Conservation (phyloP, 768 basidiomycete species). For the Candolleomyces aberdarensis region DNA sequence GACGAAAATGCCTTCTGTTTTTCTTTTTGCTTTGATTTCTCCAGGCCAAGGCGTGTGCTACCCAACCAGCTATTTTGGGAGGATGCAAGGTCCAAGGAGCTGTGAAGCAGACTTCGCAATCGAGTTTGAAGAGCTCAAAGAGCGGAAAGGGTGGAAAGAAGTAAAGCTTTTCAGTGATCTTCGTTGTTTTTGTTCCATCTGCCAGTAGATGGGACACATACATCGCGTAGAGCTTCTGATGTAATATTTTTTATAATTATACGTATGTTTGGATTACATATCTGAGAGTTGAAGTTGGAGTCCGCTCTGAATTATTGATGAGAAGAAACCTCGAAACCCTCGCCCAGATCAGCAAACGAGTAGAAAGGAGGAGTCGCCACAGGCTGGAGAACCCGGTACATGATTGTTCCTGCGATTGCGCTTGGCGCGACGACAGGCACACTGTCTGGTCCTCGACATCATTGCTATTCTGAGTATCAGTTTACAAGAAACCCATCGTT, state of each 20-base stretch:
- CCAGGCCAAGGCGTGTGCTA: background rate
- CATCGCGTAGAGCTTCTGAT: too few species aligned
- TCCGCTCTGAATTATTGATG: constrained; percentile 49
- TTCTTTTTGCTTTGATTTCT: background rate
- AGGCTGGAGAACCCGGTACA: constrained; percentile 70
- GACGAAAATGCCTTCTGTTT: too few species aligned
- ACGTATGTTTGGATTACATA: constrained; percentile 19
- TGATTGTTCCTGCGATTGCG: constrained; percentile 44
- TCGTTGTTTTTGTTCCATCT: too few species aligned
- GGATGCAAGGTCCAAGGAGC: background rate
- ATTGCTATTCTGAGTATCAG: constrained; percentile 55
- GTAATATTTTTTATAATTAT: too few species aligned
- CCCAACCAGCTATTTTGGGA: background rate
- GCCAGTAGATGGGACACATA: too few species aligned
- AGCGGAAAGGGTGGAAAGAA: too few species aligned
- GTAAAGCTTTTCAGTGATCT: too few species aligned
- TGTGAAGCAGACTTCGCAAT: background rate
- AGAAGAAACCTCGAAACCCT: constrained; percentile 66
- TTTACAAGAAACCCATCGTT: constrained; percentile 69
- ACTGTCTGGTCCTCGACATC: background rate
- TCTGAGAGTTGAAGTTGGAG: constrained; percentile 23
- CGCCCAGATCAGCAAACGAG: constrained; percentile 42
- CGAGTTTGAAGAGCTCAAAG: too few species aligned
- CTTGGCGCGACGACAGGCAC: background rate
- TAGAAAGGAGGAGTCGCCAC: too few species aligned